Base-by-base conservation (phyloP, 2,329 filamentous ascomycete species). In the Colletotrichum orchidophilum region DNA sequence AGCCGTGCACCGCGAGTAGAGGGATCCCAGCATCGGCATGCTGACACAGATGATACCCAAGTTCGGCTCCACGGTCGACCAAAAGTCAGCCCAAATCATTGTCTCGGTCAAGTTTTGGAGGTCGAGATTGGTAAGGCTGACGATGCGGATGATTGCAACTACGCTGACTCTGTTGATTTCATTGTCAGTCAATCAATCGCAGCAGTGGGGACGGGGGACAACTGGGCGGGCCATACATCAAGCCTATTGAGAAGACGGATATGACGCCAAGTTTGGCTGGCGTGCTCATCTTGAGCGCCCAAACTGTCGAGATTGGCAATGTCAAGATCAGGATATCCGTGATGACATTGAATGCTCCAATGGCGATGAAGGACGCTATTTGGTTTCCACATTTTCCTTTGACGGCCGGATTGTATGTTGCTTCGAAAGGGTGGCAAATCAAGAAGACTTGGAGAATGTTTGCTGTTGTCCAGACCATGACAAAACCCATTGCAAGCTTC, bases 271-370 rank as follows among this genome's bases (percentile, higher is more conserved):
- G 53, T 68, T 78, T 81, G 55, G 77, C 75, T 11, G 75, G 72
- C 3, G 68, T 74, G 26, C 75, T 76, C 27, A 80, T 78, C 59
- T 83, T 79, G 46, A 83, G 73, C n/a, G 73, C 75, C 74, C 79
- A 79, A 7, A 83, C 75, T 27, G 78, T 81, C 21, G 76, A 77
- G 2, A 83, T 73, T 15, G 82, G 82, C 29, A 84, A 75, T 18
- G 78, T 39, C 39, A 83, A 74, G 57, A 84, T 80, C 42, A 80
- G 73, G 15, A 83, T 59, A 70, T 84, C 81, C 18, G 80, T 79
- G 12, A 81, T 66, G 52, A 83, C 80, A 68, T 83, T 83, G 66
- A 81, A 80, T 1, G 77, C 78, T 15, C 81, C 80, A 59, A 81
- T 80, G 42, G 77, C 79, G 58, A 83, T 81, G 65, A 81, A 83